Evolutionary conservation across 805 yeast species (phyloP).

Genomic region (Nakazawaea wickerhamii): DNA sequence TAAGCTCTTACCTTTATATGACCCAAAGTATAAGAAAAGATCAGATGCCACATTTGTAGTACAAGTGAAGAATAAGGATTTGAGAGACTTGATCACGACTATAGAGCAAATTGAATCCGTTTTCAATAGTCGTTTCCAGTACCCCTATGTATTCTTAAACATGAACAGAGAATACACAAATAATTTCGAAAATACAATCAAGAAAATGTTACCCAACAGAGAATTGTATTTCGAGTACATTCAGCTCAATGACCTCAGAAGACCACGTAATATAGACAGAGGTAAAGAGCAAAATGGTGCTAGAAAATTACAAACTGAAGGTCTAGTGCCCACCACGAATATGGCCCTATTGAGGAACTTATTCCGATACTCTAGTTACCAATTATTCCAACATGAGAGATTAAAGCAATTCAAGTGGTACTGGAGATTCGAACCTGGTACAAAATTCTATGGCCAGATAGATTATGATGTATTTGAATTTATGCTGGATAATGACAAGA

Average conservation of each 20-base stretch:
- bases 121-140: constrained; percentile 66
- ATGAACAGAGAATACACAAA: constrained; percentile 58
- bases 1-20: constrained; percentile 10
- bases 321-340: constrained; percentile 62
- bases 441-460: constrained; percentile 68
- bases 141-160: constrained; percentile 78
- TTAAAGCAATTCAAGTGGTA: constrained; percentile 72
- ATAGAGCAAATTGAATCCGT: constrained; percentile 55
- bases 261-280: constrained; percentile 51
- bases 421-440: constrained; percentile 91
- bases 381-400: constrained; percentile 68
- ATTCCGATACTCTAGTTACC: constrained; percentile 87
- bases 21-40: constrained; percentile 21
- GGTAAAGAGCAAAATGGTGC: constrained; percentile 19
- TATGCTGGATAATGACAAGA: constrained; percentile 70
- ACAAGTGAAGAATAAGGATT: constrained; percentile 66
- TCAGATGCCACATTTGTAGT: constrained; percentile 76
- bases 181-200: constrained; percentile 44
- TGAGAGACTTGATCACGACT: constrained; percentile 40
- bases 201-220: constrained; percentile 34
- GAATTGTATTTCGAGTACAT: constrained; percentile 44
- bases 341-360: constrained; percentile 77
- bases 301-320: constrained; percentile 28
- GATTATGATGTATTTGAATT: constrained; percentile 74
- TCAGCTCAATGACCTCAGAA: constrained; percentile 47